These are phyloP conservation scores for Plenodomus biglobosus DNA, from an alignment of 2,329 filamentous ascomycete species.

Conservation along the genomic window DNA sequence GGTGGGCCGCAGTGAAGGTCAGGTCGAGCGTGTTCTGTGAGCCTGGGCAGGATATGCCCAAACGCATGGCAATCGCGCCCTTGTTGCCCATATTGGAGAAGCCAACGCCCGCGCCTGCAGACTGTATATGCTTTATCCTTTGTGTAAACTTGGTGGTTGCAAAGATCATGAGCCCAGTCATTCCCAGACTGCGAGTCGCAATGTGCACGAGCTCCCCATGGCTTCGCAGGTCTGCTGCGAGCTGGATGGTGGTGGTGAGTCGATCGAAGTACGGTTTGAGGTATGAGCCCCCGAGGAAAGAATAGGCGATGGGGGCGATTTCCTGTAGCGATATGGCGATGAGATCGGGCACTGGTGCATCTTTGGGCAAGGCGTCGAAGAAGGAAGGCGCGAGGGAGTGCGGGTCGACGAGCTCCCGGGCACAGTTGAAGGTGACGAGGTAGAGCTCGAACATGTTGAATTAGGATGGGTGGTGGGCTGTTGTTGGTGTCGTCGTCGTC, in stretches of 20 bases:
- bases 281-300: conserved; percentile 82
- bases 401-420: conserved; percentile 68
- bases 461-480: background rate
- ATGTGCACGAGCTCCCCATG: conserved; percentile 67
- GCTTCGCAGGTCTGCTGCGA: conserved; percentile 59
- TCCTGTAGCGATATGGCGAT: conserved; percentile 78
- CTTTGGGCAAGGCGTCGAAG: conserved; percentile 44
- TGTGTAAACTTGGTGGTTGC: conserved; percentile 62
- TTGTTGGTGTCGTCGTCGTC: background rate
- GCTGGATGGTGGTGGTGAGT: conserved; percentile 70
- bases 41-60: conserved; percentile 57
- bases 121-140: conserved; percentile 66
- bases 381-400: conserved; percentile 72
- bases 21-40: conserved; percentile 60
- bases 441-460: conserved; percentile 63
- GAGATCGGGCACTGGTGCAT: conserved; percentile 62
- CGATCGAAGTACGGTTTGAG: conserved; percentile 73
- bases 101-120: conserved; percentile 83
- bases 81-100: conserved; percentile 92
- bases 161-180: conserved; percentile 89
- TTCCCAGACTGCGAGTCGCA: conserved; percentile 73
- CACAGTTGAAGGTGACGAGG: conserved; percentile 89
- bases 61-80: conserved; percentile 78
- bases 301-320: conserved; percentile 78
- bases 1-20: conserved; percentile 84